Evolutionary conservation across 257 asterid species (phyloP).

Genomic region (Lycium ferocissimum): DNA sequence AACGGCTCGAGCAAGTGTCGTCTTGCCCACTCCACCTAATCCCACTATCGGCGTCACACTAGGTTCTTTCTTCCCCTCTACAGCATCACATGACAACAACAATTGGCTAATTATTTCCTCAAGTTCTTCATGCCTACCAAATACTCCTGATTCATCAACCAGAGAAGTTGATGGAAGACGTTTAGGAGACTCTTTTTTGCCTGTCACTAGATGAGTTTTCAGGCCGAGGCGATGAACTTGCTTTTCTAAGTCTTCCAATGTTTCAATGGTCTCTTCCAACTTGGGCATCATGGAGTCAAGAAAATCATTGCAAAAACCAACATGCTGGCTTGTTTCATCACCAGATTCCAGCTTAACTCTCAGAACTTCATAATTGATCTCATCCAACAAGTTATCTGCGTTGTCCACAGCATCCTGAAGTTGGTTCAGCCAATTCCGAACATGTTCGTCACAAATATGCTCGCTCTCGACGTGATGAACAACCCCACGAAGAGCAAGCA

Average conservation of each 20-base stretch:
- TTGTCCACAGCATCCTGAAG: constrained; percentile 24
- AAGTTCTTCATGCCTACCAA: constrained; percentile 27
- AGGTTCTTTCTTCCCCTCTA: not conserved
- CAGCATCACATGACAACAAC: constrained; percentile 4
- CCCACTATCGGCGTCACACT: constrained; percentile 37
- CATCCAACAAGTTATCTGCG: constrained; percentile 33
- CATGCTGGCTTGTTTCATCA: not conserved
- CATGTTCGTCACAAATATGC: not conserved
- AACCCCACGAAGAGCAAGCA: no score
- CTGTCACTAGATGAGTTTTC: not conserved
- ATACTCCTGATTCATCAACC: constrained; percentile 20
- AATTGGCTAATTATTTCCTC: constrained; percentile 23
- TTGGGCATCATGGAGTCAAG: not conserved
- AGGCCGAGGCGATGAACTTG: constrained; percentile 22
- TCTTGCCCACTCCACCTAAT: constrained; percentile 62
- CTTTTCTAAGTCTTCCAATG: constrained; percentile 26
- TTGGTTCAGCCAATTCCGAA: constrained; percentile 31
- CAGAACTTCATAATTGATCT: constrained; percentile 32
- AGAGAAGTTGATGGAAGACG: constrained; percentile 34
- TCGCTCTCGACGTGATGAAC: constrained; percentile 31
- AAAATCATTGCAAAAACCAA: no score
- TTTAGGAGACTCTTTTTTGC: not conserved
- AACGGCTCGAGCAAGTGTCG: constrained; percentile 62
- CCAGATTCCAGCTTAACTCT: constrained; percentile 22
- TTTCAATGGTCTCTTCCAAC: constrained; percentile 23